Evolutionary conservation across 2,329 filamentous ascomycete genomes (phyloP), one percentile per base, ranked within the genome.

Genomic region (Aspergillus fructus): DNA sequence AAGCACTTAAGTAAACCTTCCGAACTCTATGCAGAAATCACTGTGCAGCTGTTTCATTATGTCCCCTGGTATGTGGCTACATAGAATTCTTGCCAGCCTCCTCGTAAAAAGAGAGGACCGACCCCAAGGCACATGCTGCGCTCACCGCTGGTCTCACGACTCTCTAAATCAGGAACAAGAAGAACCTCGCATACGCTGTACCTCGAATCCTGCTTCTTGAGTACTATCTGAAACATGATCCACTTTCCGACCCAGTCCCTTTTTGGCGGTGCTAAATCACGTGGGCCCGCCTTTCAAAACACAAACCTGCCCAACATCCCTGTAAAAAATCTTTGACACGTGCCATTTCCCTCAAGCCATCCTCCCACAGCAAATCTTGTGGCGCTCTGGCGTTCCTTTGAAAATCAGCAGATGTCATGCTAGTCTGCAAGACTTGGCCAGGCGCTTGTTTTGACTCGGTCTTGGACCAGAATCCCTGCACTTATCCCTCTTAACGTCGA

Each of bases 361-460:
- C 46, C 49, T 53, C 6, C 41, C 33, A 45, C 50, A 23, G 39
- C 50, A 52, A 42, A 27, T 12, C 3, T 21, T 42, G 49, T 52
- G 49, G 50, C 50, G 41, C 33, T 21, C n/a, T 42, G 49, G 49
- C 27, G 49, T 41, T 23, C 30, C n/a, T 41, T 40, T 24, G 33
- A 27, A 27, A 11, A 3, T 23, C 21, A 34, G n/a, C 13, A 23
- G 43, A 53, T 47, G 42, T 47, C 42, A 47, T 47, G 43, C 51
- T 48, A 53, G 34, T n/a, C 43, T 53, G 34, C 27, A 37, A 53
- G n/a, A 53, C 33, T 33, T 27, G 41, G 33, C 51, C 15, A 53
- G 51, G 42, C 51, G 50, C 42, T 53, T 53, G 41, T 53, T 53
- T 46, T 37, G 33, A 46, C 30, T 53, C 21, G 41, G 41, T 46